A percentile compares a stretch with the other conserved stretches of the same genome.
phyloP scores from a whole-genome alignment of 192 early-diverging fungal species.

The Mortierella claussenii region DNA sequence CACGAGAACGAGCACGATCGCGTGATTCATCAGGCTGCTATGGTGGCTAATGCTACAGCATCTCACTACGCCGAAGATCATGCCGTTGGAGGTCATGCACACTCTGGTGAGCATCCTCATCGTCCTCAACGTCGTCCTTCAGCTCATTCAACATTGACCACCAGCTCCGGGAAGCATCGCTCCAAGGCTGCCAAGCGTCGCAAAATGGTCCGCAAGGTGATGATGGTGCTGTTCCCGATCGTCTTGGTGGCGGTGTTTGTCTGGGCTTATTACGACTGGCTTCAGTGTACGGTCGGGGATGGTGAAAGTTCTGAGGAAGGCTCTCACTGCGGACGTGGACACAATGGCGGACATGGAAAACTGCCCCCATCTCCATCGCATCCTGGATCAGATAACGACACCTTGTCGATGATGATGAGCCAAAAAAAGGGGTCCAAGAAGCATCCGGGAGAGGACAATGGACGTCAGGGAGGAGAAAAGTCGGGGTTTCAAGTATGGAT shows the following conservation, averaged over 20 bases:
- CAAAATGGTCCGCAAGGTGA: constrained; percentile 25
- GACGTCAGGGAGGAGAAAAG: constrained; percentile 18
- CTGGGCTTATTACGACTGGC: constrained; percentile 49
- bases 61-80: constrained; percentile 20
- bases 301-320: constrained; percentile 26
- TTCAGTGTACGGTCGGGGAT: constrained; percentile 47
- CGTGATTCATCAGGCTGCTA: constrained; percentile 47
- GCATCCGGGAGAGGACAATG: constrained; percentile 3
- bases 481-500: constrained; percentile 35
- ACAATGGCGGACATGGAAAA: constrained; percentile 37
- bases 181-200: constrained; percentile 33
- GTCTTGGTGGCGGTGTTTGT: constrained; percentile 23
- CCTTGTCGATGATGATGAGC: constrained; percentile 15
- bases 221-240: constrained; percentile 31
- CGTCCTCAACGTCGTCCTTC: constrained; percentile 39
- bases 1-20: constrained; percentile 47
- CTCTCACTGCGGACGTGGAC: constrained; percentile 34
- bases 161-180: constrained; percentile 25
- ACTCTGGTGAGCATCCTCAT: not conserved
- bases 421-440: constrained; percentile 3
- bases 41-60: constrained; percentile 45
- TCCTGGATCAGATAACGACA: not conserved
- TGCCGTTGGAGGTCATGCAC: not conserved
- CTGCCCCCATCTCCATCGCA: constrained; percentile 17
- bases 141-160: constrained; percentile 36